Evolutionary conservation across 257 asterid species (phyloP).

Genomic region (Solanum infundibuliforme): DNA sequence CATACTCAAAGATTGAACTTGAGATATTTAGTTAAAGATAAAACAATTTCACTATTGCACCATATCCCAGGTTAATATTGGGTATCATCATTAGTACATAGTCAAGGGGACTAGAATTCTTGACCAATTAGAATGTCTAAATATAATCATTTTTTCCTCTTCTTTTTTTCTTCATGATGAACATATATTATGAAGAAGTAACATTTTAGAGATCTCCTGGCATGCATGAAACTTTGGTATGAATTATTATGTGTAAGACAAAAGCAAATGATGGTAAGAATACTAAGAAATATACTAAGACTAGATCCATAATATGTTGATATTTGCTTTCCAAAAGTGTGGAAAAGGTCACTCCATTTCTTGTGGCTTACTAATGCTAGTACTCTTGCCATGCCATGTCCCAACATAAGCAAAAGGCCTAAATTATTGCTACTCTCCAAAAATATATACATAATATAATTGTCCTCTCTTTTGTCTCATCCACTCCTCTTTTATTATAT

Average conservation of each 20-base stretch:
- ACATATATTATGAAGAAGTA: not conserved
- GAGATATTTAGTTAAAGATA: fast-evolving
- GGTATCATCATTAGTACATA: not conserved
- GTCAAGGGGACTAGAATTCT: not conserved
- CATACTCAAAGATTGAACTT: fast-evolving
- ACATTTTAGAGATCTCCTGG: not conserved
- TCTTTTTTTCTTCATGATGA: not conserved
- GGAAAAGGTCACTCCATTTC: not conserved
- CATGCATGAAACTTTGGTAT: not conserved
- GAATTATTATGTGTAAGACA: not conserved
- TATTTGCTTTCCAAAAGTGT: not conserved
- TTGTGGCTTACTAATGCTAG: not conserved
- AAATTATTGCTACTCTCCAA: not conserved
- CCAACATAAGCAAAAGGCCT: not conserved
- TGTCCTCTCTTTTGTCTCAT: not conserved
- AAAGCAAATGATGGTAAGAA: not conserved
- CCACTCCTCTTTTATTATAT: not conserved
- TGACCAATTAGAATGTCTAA: not conserved
- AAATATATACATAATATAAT: not conserved
- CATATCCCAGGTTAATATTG: fast-evolving
- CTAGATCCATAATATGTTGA: not conserved
- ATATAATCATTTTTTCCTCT: not conserved
- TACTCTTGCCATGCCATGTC: not conserved
- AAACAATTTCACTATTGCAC: fast-evolving
- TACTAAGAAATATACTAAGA: not conserved